These are phyloP conservation scores for Candida silvicultrix DNA, from an alignment of 805 yeast species.

Conservation along the genomic window DNA sequence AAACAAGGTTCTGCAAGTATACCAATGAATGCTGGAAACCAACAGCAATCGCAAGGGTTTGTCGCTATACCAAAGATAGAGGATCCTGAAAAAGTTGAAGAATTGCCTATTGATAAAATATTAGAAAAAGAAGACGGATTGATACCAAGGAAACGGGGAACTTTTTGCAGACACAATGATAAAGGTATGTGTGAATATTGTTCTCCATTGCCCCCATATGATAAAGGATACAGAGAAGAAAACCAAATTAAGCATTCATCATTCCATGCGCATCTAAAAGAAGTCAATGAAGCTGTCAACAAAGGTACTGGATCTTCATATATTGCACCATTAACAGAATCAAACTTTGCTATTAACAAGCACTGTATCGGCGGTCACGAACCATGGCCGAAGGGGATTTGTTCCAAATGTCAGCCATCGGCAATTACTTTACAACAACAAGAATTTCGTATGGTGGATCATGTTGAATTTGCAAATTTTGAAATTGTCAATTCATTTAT, in stretches of 20 bases:
- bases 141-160: slow-evolving; percentile 55
- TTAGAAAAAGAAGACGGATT: slow-evolving; percentile 67
- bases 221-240: slow-evolving; percentile 64
- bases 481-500: slow-evolving; percentile 74
- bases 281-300: slow-evolving; percentile 60
- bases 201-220: slow-evolving; percentile 95
- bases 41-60: slow-evolving; percentile 2
- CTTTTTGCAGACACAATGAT: slow-evolving; percentile 78
- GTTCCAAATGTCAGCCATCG: slow-evolving; percentile 95
- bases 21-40: too few species aligned
- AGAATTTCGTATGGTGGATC: slow-evolving; percentile 92
- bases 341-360: slow-evolving; percentile 57
- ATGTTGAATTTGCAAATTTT: slow-evolving; percentile 82
- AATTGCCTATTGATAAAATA: slow-evolving; percentile 58
- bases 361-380: slow-evolving; percentile 76
- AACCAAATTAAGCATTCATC: slow-evolving; percentile 83
- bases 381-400: slow-evolving; percentile 93
- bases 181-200: slow-evolving; percentile 98
- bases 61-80: slow-evolving; percentile 8
- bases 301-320: slow-evolving; percentile 55
- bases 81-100: slow-evolving; percentile 31
- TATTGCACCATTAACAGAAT: slow-evolving; percentile 73
- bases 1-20: not conserved
- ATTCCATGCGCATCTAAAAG: slow-evolving; percentile 75
- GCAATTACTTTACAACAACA: slow-evolving; percentile 91